Conservation (phyloP, 1,139 yeast species). For the Taiozyma sp. region DNA sequence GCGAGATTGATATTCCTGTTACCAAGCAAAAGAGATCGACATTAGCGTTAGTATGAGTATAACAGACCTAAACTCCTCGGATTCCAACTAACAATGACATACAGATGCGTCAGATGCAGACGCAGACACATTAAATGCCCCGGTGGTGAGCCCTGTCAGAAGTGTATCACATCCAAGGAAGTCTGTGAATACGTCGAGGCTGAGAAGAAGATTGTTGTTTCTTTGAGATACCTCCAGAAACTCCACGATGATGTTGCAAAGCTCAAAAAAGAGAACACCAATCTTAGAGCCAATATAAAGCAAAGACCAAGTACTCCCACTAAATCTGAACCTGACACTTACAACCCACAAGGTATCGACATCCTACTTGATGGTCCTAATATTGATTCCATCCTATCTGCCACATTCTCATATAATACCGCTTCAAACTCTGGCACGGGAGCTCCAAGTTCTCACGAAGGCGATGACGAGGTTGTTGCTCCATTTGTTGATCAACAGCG, state of each 20-base stretch:
- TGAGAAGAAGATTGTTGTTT: conserved; percentile 72
- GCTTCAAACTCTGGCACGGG: conserved; percentile 8
- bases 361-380: conserved; percentile 18
- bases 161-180: conserved; percentile 54
- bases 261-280: conserved; percentile 50
- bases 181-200: conserved; percentile 76
- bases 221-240: conserved; percentile 66
- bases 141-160: conserved; percentile 73
- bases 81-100: conserved; percentile 2
- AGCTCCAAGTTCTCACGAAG: neutral
- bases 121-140: conserved; percentile 77
- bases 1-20: conserved; percentile 1
- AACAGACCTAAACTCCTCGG: too few species aligned
- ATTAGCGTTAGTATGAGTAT: conserved; percentile 12
- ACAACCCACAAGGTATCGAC: conserved; percentile 8
- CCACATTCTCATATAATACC: conserved; percentile 22
- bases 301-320: conserved; percentile 8
- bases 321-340: neutral
- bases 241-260: conserved; percentile 59
- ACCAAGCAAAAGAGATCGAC: conserved; percentile 15
- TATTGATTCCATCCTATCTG: conserved; percentile 18
- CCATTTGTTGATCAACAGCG: conserved; percentile 71
- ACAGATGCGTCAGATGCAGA: conserved; percentile 62
- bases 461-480: conserved; percentile 46
- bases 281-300: conserved; percentile 43